Base-by-base conservation (phyloP, 1,139 yeast genomes). In the Oligophagozyma castellii region DNA sequence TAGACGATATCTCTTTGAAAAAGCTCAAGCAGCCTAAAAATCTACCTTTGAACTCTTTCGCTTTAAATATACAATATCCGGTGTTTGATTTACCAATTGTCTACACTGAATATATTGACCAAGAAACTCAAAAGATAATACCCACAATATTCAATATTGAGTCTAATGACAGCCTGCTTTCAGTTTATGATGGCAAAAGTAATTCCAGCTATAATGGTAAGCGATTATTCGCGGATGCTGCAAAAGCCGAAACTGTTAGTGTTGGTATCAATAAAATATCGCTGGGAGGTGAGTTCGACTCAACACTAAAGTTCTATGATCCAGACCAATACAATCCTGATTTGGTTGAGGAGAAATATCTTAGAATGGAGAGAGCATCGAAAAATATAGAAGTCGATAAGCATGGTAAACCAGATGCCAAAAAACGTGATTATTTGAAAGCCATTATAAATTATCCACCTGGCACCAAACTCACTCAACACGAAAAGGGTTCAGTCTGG, bases 401-500 rank as follows among this genome's bases (percentile, higher is more conserved):
- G 42, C 95, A 84, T 35, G 61, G 81, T 30, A 84, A 86, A 44
- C 98, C 98, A 1, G 77, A 92, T 12, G 79, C 95, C 2, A 78
- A 75, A 43, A 63, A 77, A 23, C 63, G 95, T 39, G 89, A 78
- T 40, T 78, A 79, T 39, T 61, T 89, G 30, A 61, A 71, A 35
- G 63, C 56, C 31, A 79, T 86, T 4, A 60, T 86, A 30, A 62
- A 65, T 20, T 81, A 75, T 42, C 89, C 95, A 1, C 84, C 95
- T 2, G 89, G 83, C 25, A 76, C 80, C 29, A 83, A 75, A 42
- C 60, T 89, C 27, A 67, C 75, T 5, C 86, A 79, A 31, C 73
- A 78, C 46, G 96, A 89, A 41, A 84, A 80, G 58, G 84, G 84
- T 40, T 56, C 84, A 43, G 66, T 92, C 12, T 89, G 96, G 96